phyloP scores from a whole-genome alignment of 2,329 filamentous ascomycete genomes.

The Diplodia mutila region DNA sequence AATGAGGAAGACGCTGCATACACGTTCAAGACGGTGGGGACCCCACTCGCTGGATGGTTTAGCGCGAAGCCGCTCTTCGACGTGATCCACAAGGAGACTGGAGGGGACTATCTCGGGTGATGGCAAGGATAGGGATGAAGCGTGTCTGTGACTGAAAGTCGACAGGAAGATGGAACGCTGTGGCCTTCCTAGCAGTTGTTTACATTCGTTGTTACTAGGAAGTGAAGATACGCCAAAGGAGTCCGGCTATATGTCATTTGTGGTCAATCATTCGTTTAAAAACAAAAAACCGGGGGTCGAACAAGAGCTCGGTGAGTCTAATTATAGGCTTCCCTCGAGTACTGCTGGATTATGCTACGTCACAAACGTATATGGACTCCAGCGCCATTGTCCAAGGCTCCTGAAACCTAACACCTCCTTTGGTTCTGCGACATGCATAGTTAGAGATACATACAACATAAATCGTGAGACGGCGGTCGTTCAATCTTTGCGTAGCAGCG shows the following conservation, averaged over 20 bases:
- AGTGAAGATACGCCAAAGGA: background rate
- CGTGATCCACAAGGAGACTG: conserved; percentile 58
- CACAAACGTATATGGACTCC: background rate
- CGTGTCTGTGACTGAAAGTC: background rate
- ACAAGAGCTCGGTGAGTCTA: background rate
- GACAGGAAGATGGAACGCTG: background rate
- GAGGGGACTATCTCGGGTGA: conserved; percentile 14
- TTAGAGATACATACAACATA: background rate
- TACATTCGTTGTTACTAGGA: background rate
- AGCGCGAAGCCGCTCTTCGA: conserved; percentile 73
- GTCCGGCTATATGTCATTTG: background rate
- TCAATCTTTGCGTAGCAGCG: background rate
- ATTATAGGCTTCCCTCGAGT: background rate
- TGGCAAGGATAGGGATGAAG: background rate
- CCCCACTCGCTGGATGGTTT: conserved; percentile 67
- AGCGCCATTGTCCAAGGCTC: background rate
- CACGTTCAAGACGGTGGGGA: conserved; percentile 69
- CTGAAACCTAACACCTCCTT: background rate
- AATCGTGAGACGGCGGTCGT: background rate
- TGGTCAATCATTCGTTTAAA: background rate
- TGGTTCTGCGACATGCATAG: background rate
- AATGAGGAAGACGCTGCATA: conserved; percentile 68
- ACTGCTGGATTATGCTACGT: background rate
- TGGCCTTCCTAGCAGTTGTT: background rate
- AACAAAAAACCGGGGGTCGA: background rate